These are phyloP conservation scores for Oryza punctata DNA, from an alignment of 176 grass and related monocot species.

Conservation along the genomic window DNA sequence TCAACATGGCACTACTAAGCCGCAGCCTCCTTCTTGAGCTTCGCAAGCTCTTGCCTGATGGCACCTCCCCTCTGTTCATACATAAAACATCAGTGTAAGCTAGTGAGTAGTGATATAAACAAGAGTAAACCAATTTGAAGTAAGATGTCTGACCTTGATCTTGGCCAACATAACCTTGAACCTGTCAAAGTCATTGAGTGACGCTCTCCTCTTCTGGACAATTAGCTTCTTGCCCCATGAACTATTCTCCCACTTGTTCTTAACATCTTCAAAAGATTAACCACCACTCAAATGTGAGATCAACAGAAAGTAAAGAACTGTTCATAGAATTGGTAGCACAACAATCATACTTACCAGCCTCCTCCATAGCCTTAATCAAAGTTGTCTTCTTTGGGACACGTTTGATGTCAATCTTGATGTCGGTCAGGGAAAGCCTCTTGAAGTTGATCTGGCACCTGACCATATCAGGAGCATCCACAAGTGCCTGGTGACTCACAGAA, in stretches of 20 bases:
- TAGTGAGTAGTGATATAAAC: neutral
- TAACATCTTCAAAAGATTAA: slow-evolving; percentile 59
- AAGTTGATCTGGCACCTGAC: slow-evolving; percentile 93
- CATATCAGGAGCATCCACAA: slow-evolving; percentile 97
- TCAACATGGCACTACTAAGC: slow-evolving; percentile 50
- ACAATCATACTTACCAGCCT: slow-evolving; percentile 50
- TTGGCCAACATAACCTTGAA: slow-evolving; percentile 93
- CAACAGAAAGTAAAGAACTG: neutral
- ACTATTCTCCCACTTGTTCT: slow-evolving; percentile 94
- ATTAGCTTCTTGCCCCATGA: slow-evolving; percentile 96
- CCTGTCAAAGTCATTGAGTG: slow-evolving; percentile 91
- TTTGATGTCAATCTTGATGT: slow-evolving; percentile 65
- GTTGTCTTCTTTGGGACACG: slow-evolving; percentile 53
- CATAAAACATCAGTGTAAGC: neutral
- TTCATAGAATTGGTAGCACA: neutral
- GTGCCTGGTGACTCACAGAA: slow-evolving; percentile 57
- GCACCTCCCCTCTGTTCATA: slow-evolving; percentile 76
- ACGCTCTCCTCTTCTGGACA: slow-evolving; percentile 93
- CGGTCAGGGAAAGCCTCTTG: slow-evolving; percentile 64
- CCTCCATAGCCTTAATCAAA: slow-evolving; percentile 58
- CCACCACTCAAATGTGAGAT: neutral
- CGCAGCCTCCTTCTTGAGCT: slow-evolving; percentile 70
- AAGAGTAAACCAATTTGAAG: neutral
- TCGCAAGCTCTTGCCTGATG: slow-evolving; percentile 79
- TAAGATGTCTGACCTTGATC: slow-evolving; percentile 65